These are phyloP conservation scores for Perilla frutescens DNA, from an alignment of 257 asterid genomes.

Conservation along the genomic window DNA sequence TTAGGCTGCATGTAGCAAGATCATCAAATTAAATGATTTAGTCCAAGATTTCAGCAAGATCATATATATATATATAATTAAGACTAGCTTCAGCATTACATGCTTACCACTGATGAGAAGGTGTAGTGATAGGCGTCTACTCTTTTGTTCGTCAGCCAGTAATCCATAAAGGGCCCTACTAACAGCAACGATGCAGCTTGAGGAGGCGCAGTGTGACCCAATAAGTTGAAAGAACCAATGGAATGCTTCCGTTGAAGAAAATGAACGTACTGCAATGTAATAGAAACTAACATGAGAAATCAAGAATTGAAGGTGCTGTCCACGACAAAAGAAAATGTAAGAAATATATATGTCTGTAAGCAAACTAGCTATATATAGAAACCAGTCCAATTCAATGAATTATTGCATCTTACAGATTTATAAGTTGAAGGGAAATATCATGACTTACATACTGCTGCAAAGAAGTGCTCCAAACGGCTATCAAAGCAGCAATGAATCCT, in stretches of 20 bases:
- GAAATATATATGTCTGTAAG: no score
- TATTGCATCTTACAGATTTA: background rate
- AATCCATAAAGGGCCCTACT: slow-evolving; percentile 69
- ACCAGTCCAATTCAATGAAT: background rate
- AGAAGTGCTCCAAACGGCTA: slow-evolving; percentile 96
- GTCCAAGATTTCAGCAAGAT: background rate
- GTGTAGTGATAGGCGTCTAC: slow-evolving; percentile 63
- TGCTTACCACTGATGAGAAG: slow-evolving; percentile 54
- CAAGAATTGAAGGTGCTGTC: background rate
- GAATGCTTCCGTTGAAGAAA: slow-evolving; percentile 77
- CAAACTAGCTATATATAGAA: no score
- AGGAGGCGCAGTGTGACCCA: slow-evolving; percentile 90
- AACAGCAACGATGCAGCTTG: slow-evolving; percentile 77
- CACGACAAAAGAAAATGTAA: background rate
- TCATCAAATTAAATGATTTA: no score
- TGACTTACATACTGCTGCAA: slow-evolving; percentile 95
- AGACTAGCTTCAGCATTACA: no score
- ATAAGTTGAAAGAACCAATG: slow-evolving; percentile 73
- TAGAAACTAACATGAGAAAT: background rate
- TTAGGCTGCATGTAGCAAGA: no score
- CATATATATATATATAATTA: background rate
- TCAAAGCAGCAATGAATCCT: slow-evolving; percentile 88
- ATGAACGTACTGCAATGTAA: slow-evolving; percentile 70
- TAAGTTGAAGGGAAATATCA: background rate
- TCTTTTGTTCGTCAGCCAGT: slow-evolving; percentile 71